phyloP scores from a whole-genome alignment of 495 filamentous ascomycete genomes.

The Xylaria telfairii region DNA sequence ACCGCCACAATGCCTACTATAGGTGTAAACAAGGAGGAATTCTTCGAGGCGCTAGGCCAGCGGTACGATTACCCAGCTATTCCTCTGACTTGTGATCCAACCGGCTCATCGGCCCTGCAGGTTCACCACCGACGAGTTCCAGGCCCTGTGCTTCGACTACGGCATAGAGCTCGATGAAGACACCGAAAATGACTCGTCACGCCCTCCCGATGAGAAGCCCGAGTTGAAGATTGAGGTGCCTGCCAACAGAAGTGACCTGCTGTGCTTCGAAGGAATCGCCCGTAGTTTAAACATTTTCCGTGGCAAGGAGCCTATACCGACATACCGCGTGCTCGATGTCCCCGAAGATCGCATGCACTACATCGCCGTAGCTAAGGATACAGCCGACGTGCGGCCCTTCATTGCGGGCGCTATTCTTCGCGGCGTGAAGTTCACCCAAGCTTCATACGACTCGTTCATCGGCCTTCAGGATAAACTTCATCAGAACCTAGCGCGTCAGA shows the following conservation, averaged over 20 bases:
- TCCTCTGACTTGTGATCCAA: slow-evolving; percentile 20
- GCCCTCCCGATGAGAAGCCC: slow-evolving; percentile 78
- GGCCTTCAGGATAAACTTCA: slow-evolving; percentile 97
- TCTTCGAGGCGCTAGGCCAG: slow-evolving; percentile 89
- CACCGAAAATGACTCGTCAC: slow-evolving; percentile 75
- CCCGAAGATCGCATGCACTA: slow-evolving; percentile 74
- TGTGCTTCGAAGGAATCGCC: slow-evolving; percentile 97
- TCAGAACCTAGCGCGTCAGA: slow-evolving; percentile 90
- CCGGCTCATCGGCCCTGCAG: slow-evolving; percentile 48
- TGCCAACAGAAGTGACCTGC: slow-evolving; percentile 97
- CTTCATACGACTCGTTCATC: slow-evolving; percentile 96
- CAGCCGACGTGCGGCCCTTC: slow-evolving; percentile 79
- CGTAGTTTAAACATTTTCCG: slow-evolving; percentile 96
- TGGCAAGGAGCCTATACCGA: slow-evolving; percentile 72
- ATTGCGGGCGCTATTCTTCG: slow-evolving; percentile 87
- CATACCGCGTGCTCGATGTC: slow-evolving; percentile 75
- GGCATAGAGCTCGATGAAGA: slow-evolving; percentile 98
- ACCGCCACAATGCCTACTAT: slow-evolving; percentile 81
- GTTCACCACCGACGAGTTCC: slow-evolving; percentile 92
- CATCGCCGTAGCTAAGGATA: slow-evolving; percentile 81
- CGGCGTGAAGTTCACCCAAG: slow-evolving; percentile 88
- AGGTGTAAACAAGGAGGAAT: slow-evolving; percentile 89
- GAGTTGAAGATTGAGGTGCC: slow-evolving; percentile 99
- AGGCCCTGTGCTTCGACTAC: slow-evolving; percentile 98
- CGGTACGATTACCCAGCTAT: slow-evolving; percentile 61